phyloP scores from a whole-genome alignment of 2,329 filamentous ascomycete genomes.

The Eurotiales sp. region DNA sequence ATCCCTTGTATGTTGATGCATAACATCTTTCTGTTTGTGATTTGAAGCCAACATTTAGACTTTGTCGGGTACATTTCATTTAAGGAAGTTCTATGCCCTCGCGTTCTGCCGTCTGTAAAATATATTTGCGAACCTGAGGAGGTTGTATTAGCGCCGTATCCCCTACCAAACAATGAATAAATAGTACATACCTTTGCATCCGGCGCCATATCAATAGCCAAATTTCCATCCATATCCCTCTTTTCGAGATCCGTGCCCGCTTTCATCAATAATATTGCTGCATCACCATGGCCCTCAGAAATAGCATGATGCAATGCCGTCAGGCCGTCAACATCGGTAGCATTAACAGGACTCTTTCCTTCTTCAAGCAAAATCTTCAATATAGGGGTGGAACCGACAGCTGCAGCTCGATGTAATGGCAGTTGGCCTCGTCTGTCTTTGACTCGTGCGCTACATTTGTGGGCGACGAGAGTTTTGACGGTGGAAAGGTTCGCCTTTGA shows the following conservation, averaged over 20 bases:
- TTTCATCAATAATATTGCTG: conserved; percentile 76
- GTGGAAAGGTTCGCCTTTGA: conserved; percentile 85
- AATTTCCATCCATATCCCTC: conserved; percentile 64
- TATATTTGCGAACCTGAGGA: conserved; percentile 71
- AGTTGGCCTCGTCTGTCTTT: conserved; percentile 88
- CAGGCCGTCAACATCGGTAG: conserved; percentile 75
- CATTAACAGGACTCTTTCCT: conserved; percentile 72
- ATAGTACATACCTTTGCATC: conserved; percentile 67
- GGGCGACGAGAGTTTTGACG: conserved; percentile 70
- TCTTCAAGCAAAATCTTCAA: conserved; percentile 73
- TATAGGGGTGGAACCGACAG: conserved; percentile 84
- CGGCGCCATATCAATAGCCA: conserved; percentile 78
- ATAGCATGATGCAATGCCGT: conserved; percentile 81
- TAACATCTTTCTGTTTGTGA: conserved; percentile 5
- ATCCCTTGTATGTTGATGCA: conserved; percentile 8
- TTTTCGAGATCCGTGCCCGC: conserved; percentile 79
- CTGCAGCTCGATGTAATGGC: conserved; percentile 85
- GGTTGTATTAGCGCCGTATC: neutral
- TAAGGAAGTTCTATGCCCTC: conserved; percentile 70
- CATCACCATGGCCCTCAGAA: conserved; percentile 65
- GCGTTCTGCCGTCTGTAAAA: conserved; percentile 71
- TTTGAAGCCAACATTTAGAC: conserved; percentile 3
- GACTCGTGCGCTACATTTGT: conserved; percentile 72
- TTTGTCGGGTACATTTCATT: conserved; percentile 12
- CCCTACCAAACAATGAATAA: neutral